A percentile compares a stretch with the other conserved stretches of the same genome.
Conservation (phyloP, 768 basidiomycete species). For the Tephrocybe sp. region DNA sequence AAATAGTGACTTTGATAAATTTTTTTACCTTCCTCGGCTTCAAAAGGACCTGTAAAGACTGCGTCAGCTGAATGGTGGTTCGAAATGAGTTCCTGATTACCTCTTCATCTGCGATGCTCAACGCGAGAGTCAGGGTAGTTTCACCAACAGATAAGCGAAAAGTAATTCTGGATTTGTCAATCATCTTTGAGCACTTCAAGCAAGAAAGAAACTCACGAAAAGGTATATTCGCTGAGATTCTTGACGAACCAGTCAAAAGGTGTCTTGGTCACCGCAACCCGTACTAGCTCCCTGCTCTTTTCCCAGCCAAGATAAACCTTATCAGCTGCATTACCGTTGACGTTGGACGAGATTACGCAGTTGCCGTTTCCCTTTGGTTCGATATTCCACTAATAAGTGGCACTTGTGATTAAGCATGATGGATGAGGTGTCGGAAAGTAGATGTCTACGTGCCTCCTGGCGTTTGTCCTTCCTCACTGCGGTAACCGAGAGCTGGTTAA, state of each 20-base stretch:
- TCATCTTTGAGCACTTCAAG: not conserved
- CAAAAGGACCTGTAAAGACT: not conserved
- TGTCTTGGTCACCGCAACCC: not conserved
- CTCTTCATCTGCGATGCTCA: constrained; percentile 6
- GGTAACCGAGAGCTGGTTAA: not conserved
- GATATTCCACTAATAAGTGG: not conserved
- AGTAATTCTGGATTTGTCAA: not conserved
- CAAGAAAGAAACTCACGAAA: not conserved
- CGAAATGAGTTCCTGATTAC: not conserved
- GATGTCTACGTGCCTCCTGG: constrained; percentile 6
- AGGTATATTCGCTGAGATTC: not conserved
- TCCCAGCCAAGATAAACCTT: constrained; percentile 2
- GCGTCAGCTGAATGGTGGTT: not conserved
- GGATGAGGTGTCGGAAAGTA: not conserved
- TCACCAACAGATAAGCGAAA: not conserved
- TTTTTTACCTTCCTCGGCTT: not conserved
- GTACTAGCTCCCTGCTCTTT: not conserved
- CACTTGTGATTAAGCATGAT: not conserved
- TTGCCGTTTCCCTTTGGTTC: constrained; percentile 9
- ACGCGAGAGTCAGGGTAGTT: constrained; percentile 1
- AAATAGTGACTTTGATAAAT: no score
- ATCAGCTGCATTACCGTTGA: not conserved
- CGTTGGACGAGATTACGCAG: constrained; percentile 1
- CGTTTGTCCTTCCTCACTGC: constrained; percentile 7
- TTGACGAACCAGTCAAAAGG: constrained; percentile 5